Base-by-base conservation (phyloP, 164 flowering plant species). In the Stephania yunnanensis region DNA sequence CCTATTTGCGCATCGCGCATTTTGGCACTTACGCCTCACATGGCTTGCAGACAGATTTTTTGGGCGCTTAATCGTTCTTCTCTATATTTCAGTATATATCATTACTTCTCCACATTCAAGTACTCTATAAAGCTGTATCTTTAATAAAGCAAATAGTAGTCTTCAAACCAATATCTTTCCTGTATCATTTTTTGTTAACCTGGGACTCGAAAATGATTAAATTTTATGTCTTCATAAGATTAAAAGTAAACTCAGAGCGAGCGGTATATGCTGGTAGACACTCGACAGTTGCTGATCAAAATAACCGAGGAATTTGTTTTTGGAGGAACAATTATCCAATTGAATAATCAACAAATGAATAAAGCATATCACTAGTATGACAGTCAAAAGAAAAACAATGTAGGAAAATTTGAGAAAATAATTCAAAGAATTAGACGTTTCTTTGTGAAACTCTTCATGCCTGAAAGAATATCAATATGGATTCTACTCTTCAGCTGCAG, bases 401-500 rank as follows among this genome's bases (percentile, higher is more conserved):
- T 55, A 46, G 69, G 44, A 25, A 36, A 30, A 29, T 8, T 9
- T 20, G 45, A n/a, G 36, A 4, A 46, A 68, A 70, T 20, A 11
- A 25, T 15, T 31, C 10, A 44, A 63, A 63, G 63, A 66, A 22
- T 20, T 29, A 46, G 25, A 53, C 44, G 64, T 71, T 50, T 67
- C 48, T 25, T 6, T 11, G 30, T 29, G 58, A 31, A 36, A 52
- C 48, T 55, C 69, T 79, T 30, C 25, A 22, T 53, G 68, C 70
- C 13, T 30, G 64, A 30, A 29, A 68, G 19, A 66, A 10, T 46
- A 45, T 31, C 20, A 25, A 46, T 72, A 70, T 65, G 53, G 65
- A 42, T 20, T 76, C 85, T 77, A 83, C 76, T 86, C 85, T 71
- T 86, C 89, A 44, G 87, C 81, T 65, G 89, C 81, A 69, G 89